phyloP scores from a whole-genome alignment of 257 asterid species.

The Solanum ossicruentum region DNA sequence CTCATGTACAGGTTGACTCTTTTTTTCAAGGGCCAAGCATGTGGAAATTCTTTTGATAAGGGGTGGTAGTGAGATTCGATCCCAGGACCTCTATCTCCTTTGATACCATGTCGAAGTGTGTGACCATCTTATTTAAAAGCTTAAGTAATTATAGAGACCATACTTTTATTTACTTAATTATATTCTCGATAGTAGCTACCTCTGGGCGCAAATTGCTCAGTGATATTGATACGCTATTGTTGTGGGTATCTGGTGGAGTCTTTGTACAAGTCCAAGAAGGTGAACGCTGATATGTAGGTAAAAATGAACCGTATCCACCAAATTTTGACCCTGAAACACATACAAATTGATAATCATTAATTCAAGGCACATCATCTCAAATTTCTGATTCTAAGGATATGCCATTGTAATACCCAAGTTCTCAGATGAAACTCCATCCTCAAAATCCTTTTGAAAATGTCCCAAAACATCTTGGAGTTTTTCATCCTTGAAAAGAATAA shows the following conservation, averaged over 20 bases:
- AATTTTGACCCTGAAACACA: constrained; percentile 1
- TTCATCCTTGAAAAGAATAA: constrained; percentile 32
- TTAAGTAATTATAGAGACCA: neutral
- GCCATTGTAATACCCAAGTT: constrained; percentile 33
- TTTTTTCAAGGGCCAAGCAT: too few species aligned
- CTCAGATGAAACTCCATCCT: constrained; percentile 70
- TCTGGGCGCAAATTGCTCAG: neutral
- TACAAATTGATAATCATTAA: neutral
- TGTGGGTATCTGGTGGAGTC: neutral
- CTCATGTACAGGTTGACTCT: too few species aligned
- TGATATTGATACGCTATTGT: neutral
- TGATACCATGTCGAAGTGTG: neutral
- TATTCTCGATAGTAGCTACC: neutral
- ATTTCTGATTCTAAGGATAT: constrained; percentile 12
- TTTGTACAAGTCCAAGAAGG: neutral
- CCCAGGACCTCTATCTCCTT: neutral
- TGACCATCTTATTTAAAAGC: neutral
- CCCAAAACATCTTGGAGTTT: constrained; percentile 57
- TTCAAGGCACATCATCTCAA: neutral
- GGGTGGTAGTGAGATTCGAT: neutral
- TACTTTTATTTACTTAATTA: neutral
- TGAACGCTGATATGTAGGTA: constrained; percentile 7
- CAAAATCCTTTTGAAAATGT: constrained; percentile 63
- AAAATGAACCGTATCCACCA: constrained; percentile 11
- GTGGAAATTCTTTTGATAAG: too few species aligned